Conservation (phyloP, 1,284 basidiomycete species). For the Apiotrichum mycotoxinovorans region DNA sequence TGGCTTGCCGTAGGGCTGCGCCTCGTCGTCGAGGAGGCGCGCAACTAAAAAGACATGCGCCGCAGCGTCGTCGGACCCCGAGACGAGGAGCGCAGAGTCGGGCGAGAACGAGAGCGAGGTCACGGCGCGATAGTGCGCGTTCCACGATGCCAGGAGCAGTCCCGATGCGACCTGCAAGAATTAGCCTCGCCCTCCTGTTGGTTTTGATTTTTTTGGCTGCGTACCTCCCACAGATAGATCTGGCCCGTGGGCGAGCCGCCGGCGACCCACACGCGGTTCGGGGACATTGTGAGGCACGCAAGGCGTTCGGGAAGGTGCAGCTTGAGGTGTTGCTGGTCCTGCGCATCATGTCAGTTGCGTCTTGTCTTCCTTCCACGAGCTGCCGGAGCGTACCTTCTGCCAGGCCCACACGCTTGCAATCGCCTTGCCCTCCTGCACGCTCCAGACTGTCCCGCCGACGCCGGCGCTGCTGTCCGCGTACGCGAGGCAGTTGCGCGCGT, state of each 20-base stretch:
- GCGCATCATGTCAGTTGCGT: constrained; percentile 1
- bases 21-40: constrained; percentile 29
- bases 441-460: constrained; percentile 46
- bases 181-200: no score
- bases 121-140: constrained; percentile 89
- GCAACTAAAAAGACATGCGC: constrained; percentile 85
- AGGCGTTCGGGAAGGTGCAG: constrained; percentile 86
- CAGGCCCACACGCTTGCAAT: constrained; percentile 51
- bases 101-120: constrained; percentile 75
- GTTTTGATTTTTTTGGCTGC: no score
- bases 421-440: constrained; percentile 51
- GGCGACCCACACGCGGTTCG: constrained; percentile 70
- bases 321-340: constrained; percentile 85
- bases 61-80: constrained; percentile 83
- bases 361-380: no score
- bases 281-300: constrained; percentile 71
- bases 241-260: constrained; percentile 84
- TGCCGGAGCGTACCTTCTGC: constrained; percentile 51
- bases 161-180: constrained; percentile 79
- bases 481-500: constrained; percentile 33
- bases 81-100: constrained; percentile 75
- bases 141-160: constrained; percentile 81
- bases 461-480: constrained; percentile 39
- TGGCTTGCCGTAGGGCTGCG: constrained; percentile 53
- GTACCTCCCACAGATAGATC: constrained; percentile 91